Evolutionary conservation across 306 rosid genomes (phyloP).

Genomic region (Ziziphus jujuba): DNA sequence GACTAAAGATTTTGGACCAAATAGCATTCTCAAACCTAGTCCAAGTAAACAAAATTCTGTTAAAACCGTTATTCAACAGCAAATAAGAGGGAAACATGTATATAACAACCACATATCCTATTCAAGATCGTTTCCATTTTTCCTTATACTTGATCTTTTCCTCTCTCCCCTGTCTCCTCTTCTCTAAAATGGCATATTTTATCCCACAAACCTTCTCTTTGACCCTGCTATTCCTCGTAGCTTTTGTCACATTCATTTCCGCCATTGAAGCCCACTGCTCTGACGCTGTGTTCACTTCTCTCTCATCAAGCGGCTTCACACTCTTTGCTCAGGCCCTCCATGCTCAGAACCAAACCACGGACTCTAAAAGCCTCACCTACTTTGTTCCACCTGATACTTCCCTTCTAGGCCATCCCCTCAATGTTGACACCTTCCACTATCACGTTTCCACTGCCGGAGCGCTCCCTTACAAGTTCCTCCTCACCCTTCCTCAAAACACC

Average conservation of each 20-base stretch:
- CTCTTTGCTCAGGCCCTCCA: conserved; percentile 18
- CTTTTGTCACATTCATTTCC: background rate
- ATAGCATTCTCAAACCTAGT: background rate
- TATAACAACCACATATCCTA: background rate
- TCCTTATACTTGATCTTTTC: no score
- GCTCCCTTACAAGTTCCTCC: conserved; percentile 1
- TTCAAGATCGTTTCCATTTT: background rate
- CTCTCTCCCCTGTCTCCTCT: background rate
- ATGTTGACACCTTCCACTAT: background rate
- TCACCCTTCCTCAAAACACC: conserved; percentile 8
- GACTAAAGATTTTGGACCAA: no score
- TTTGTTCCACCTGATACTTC: background rate
- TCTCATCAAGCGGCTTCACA: conserved; percentile 10
- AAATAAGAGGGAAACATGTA: no score
- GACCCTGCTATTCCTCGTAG: background rate
- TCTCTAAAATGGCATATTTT: background rate
- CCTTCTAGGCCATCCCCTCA: conserved; percentile 7
- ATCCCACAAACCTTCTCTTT: background rate
- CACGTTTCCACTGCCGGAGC: conserved; percentile 2
- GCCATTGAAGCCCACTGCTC: conserved; percentile 3
- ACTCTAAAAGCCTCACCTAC: conserved; percentile 5
- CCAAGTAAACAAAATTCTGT: background rate
- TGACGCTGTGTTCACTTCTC: conserved; percentile 12
- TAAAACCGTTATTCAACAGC: conserved; percentile 13
- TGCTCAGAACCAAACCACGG: background rate